Conservation (phyloP, 2,329 filamentous ascomycete genomes). For the Reticulascus tulasneorum region DNA sequence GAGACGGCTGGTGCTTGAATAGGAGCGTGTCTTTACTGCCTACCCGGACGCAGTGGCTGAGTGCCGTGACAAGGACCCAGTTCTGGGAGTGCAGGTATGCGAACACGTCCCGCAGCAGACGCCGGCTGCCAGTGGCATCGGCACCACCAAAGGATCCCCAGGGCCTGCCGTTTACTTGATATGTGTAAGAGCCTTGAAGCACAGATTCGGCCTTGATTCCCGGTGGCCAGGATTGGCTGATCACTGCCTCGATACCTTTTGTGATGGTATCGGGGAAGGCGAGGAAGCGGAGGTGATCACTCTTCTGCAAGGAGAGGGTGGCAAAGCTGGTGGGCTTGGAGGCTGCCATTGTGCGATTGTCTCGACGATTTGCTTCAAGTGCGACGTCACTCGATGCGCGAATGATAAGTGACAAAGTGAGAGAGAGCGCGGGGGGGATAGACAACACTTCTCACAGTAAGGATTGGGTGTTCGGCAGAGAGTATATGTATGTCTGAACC, state of each 20-base stretch:
- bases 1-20: conserved; percentile 7
- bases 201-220: conserved; percentile 15
- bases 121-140: conserved; percentile 13
- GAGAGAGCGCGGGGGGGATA: too few species aligned
- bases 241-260: conserved; percentile 11
- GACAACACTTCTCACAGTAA: too few species aligned
- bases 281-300: conserved; percentile 18
- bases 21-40: conserved; percentile 17
- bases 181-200: conserved; percentile 15
- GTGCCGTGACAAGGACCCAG: conserved; percentile 14
- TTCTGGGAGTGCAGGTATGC: conserved; percentile 14
- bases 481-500: too few species aligned
- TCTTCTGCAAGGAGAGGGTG: conserved; percentile 18
- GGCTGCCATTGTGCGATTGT: too few species aligned
- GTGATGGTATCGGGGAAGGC: conserved; percentile 16
- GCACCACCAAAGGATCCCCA: conserved; percentile 12
- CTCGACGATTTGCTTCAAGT: too few species aligned
- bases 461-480: too few species aligned
- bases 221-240: conserved; percentile 17
- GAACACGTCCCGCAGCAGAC: conserved; percentile 18
- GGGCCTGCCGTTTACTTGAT: conserved; percentile 15
- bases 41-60: conserved; percentile 11
- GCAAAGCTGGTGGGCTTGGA: conserved; percentile 7
- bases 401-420: too few species aligned
- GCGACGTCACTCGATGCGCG: too few species aligned